Evolutionary conservation across 768 basidiomycete genomes (phyloP).

Genomic region (Panaeolus papilionaceus): DNA sequence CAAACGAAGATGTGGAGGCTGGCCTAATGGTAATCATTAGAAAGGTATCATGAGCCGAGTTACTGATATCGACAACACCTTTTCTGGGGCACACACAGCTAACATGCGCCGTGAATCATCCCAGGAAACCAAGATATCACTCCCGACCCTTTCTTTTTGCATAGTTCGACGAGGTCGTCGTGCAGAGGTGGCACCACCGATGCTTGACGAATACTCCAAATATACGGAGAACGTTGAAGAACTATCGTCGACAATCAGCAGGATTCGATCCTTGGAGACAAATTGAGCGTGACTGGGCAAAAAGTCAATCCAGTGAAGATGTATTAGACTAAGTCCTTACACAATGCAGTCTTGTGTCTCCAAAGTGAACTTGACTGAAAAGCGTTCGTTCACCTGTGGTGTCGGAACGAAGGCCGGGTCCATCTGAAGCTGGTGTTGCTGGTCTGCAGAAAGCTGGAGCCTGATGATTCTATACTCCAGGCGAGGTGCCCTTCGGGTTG

Average conservation of each 20-base stretch:
- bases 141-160: constrained; percentile 52
- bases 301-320: constrained; percentile 11
- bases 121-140: constrained; percentile 51
- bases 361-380: constrained; percentile 33
- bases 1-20: constrained; percentile 52
- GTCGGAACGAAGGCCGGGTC: constrained; percentile 38
- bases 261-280: constrained; percentile 43
- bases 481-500: constrained; percentile 19
- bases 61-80: constrained; percentile 34
- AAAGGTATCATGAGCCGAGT: neutral
- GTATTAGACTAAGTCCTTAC: constrained; percentile 32
- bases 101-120: constrained; percentile 59
- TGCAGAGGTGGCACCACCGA: constrained; percentile 39
- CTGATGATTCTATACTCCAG: constrained; percentile 38
- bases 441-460: constrained; percentile 40
- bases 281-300: constrained; percentile 40
- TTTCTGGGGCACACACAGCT: constrained; percentile 48
- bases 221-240: constrained; percentile 43
- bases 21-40: constrained; percentile 29
- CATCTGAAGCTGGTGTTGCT: constrained; percentile 42
- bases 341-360: constrained; percentile 30
- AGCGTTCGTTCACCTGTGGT: constrained; percentile 32
- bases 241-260: constrained; percentile 47
- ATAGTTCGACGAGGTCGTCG: constrained; percentile 36
- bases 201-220: constrained; percentile 37